Percentiles rank a stretch among this genome's conserved stretches.
Conservation (phyloP, 1,284 basidiomycete species). For the Ustilago xerochloae region DNA sequence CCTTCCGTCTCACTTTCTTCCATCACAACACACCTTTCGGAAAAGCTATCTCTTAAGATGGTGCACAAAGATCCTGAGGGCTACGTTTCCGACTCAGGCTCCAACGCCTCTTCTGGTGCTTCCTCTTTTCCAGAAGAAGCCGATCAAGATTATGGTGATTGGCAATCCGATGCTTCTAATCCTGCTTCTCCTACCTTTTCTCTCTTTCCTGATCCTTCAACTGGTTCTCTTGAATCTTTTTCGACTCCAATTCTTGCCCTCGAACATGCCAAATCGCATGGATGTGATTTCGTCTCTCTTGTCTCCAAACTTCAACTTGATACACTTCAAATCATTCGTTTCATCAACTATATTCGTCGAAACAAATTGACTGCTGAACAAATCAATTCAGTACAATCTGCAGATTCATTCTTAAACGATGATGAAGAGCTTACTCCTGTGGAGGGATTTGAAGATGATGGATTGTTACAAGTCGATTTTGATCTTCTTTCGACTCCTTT, state of each 20-base stretch:
- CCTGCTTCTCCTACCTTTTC: constrained; percentile 22
- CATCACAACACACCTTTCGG: not conserved
- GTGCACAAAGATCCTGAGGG: constrained; percentile 40
- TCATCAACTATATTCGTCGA: constrained; percentile 63
- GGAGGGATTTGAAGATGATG: constrained; percentile 61
- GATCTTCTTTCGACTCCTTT: constrained; percentile 18
- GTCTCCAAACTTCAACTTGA: constrained; percentile 51
- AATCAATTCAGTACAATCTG: constrained; percentile 26
- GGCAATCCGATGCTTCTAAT: constrained; percentile 27
- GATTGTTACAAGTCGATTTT: constrained; percentile 62
- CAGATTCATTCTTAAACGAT: constrained; percentile 43
- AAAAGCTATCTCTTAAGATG: constrained; percentile 26
- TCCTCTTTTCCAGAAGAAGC: constrained; percentile 32
- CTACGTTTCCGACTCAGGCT: constrained; percentile 23
- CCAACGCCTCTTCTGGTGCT: constrained; percentile 13
- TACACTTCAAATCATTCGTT: constrained; percentile 60
- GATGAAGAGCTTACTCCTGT: constrained; percentile 64
- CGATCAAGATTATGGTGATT: constrained; percentile 54
- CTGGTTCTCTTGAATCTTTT: constrained; percentile 31
- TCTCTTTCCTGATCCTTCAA: constrained; percentile 15
- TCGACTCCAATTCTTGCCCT: constrained; percentile 50
- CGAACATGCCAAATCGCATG: constrained; percentile 43
- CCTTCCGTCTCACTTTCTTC: not conserved
- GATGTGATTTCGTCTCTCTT: constrained; percentile 56
- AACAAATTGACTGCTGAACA: constrained; percentile 20